A percentile compares a stretch with the other conserved stretches of the same genome.
phyloP scores from a whole-genome alignment of 2,329 filamentous ascomycete genomes.

The Ceratocystis variospora region DNA sequence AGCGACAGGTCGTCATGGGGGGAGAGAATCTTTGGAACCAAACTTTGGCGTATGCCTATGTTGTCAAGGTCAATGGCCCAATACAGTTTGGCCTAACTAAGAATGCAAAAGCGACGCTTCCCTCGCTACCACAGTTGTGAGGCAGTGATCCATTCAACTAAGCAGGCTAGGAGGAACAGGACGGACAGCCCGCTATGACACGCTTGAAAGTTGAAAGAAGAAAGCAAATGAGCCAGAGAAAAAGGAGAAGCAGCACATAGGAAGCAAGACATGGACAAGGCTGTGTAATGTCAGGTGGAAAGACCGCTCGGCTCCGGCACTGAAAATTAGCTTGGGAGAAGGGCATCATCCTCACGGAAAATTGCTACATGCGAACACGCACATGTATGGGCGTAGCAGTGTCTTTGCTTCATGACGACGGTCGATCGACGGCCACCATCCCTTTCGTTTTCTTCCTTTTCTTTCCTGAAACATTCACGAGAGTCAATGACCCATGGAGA shows the following conservation, averaged over 20 bases:
- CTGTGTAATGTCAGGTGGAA: not conserved
- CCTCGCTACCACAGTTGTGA: not conserved
- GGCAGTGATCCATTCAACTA: not conserved
- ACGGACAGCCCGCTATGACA: not conserved
- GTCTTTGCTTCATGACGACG: not conserved
- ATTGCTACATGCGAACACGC: not conserved
- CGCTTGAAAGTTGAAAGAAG: not conserved
- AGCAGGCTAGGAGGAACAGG: not conserved
- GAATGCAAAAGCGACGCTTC: not conserved
- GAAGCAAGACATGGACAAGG: not conserved
- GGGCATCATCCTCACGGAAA: too few relatives aligned
- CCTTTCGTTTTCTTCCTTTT: not conserved
- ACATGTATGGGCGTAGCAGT: not conserved
- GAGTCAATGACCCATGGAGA: not conserved
- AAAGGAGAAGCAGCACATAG: not conserved
- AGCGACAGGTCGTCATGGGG: not conserved
- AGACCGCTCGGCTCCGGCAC: not conserved
- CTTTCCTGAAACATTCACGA: slow-evolving; percentile 6
- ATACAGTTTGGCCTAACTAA: not conserved
- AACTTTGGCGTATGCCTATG: not conserved
- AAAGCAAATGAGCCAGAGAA: not conserved
- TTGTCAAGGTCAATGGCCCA: too few relatives aligned
- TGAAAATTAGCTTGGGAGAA: not conserved
- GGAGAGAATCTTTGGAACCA: not conserved
- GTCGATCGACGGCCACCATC: not conserved